Percentiles rank a stretch among this genome's conserved stretches.
These are phyloP conservation scores for Stemphylium vesicarium DNA, from an alignment of 2,329 filamentous ascomycete species.

Conservation along the genomic window DNA sequence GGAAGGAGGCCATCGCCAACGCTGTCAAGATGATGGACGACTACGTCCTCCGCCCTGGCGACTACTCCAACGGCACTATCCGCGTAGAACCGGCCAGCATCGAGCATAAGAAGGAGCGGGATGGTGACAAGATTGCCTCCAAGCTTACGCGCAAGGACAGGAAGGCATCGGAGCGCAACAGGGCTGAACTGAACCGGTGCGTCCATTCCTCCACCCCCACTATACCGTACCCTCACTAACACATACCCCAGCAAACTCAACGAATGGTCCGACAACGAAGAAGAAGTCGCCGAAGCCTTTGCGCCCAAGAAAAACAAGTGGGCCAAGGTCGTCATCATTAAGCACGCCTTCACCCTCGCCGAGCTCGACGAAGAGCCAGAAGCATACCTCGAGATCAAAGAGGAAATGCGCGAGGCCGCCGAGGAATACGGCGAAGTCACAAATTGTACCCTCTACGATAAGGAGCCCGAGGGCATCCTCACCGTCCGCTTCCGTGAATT, in stretches of 20 bases:
- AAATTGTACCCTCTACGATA: conserved; percentile 88
- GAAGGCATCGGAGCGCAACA: conserved; percentile 88
- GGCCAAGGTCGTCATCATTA: conserved; percentile 85
- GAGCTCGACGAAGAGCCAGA: conserved; percentile 86
- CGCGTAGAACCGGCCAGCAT: conserved; percentile 83
- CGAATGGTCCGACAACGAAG: conserved; percentile 91
- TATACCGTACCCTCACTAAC: conserved; percentile 9
- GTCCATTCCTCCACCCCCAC: conserved; percentile 15
- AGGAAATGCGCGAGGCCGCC: conserved; percentile 91
- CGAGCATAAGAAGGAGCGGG: conserved; percentile 88
- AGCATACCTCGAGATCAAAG: conserved; percentile 87
- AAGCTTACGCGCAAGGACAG: conserved; percentile 70
- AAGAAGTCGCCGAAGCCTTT: conserved; percentile 49
- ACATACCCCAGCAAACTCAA: conserved; percentile 72
- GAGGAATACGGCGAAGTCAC: conserved; percentile 85
- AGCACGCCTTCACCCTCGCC: conserved; percentile 88
- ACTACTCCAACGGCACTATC: conserved; percentile 62
- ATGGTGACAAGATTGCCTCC: conserved; percentile 57
- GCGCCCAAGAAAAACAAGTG: conserved; percentile 63
- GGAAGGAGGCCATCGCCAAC: conserved; percentile 88
- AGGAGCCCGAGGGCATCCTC: conserved; percentile 82
- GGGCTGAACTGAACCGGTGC: conserved; percentile 79
- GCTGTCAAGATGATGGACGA: conserved; percentile 83
- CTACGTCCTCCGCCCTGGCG: conserved; percentile 75
- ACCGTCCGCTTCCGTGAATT: conserved; percentile 80